Percentiles rank a stretch among this genome's conserved stretches.
These are phyloP conservation scores for Malbranchea zuffiana DNA, from an alignment of 2,329 filamentous ascomycete genomes.

Conservation along the genomic window DNA sequence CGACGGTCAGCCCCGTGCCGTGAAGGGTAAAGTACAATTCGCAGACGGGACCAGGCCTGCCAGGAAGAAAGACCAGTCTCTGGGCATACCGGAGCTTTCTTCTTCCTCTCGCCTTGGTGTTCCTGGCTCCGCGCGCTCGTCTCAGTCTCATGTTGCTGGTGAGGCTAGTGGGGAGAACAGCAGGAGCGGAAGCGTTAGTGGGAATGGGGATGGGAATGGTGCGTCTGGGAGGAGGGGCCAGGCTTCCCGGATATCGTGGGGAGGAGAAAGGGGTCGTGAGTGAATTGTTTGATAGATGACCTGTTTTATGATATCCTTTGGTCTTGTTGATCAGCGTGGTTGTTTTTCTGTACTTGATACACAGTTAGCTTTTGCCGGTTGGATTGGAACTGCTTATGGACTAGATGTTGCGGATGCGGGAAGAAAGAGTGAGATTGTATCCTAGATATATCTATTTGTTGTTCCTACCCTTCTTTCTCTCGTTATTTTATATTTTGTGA, in stretches of 20 bases:
- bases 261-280: constrained; percentile 28
- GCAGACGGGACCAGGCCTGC: constrained; percentile 24
- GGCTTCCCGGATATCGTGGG: constrained; percentile 32
- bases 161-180: constrained; percentile 11
- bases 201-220: constrained; percentile 15
- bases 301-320: too few relatives aligned
- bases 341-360: too few relatives aligned
- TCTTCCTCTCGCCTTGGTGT: neutral
- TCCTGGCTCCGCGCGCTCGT: neutral
- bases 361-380: too few relatives aligned
- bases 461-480: too few relatives aligned
- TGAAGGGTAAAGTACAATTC: constrained; percentile 25
- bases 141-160: neutral
- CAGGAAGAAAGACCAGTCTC: constrained; percentile 14
- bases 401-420: too few relatives aligned
- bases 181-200: constrained; percentile 14
- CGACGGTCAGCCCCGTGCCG: constrained; percentile 17
- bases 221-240: constrained; percentile 12
- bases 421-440: too few relatives aligned
- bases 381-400: too few relatives aligned
- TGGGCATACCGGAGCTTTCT: constrained; percentile 1
- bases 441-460: too few relatives aligned
- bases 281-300: too few relatives aligned
- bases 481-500: too few relatives aligned
- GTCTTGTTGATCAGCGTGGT: too few relatives aligned